Base-by-base conservation (phyloP, 352 stramenopile species). In the Phytopythium boreale region DNA sequence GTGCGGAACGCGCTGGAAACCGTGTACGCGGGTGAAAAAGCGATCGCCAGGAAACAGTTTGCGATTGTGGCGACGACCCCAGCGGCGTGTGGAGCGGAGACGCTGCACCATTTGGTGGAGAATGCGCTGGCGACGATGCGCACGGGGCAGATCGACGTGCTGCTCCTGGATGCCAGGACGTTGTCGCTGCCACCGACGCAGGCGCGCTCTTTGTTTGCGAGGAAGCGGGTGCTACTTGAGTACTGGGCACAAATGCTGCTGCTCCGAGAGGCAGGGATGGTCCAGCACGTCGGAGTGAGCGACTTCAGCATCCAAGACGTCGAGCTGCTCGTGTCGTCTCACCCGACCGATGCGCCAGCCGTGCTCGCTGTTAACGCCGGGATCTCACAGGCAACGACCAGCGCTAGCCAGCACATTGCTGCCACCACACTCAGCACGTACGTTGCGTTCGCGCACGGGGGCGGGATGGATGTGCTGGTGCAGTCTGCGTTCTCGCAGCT, bases 281-380 rank as follows among this genome's bases (percentile, higher is more conserved):
- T 72, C 1, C 44, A 62, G 39, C 57, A 76, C 12, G 76, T 89
- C 11, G 80, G 82, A 0, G 52, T 87, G 22, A 79, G 71, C 39
- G 73, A 79, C 46, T 80, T 87, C 24, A 71, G 56, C 9, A 68
- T 81, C 36, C 72, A 84, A 62, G 78, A 87, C 52, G 75, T 85
- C 8, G 82, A 91, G 67, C 86, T 91, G 43, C 51, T 89, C 24
- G 67, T 82, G 44, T 78, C 61, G 0, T 59, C 69, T 4, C 72
- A 64, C 31, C 76, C 75, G 0, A n/a, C 29, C 1, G 55, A 72
- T 17, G 61, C 52, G 39, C 77, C 78, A 5, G 59, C 61, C 31
- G 56, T 78, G 27, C 52, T 77, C 19, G 31, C 61, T 0, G 17
- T 87, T 0, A 27, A 51, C 17, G 51, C 75, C 2, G 51, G 9